A percentile compares a stretch with the other conserved stretches of the same genome.
These are phyloP conservation scores for Cotoneaster glaucophyllus DNA, from an alignment of 306 rosid species.

Conservation along the genomic window DNA sequence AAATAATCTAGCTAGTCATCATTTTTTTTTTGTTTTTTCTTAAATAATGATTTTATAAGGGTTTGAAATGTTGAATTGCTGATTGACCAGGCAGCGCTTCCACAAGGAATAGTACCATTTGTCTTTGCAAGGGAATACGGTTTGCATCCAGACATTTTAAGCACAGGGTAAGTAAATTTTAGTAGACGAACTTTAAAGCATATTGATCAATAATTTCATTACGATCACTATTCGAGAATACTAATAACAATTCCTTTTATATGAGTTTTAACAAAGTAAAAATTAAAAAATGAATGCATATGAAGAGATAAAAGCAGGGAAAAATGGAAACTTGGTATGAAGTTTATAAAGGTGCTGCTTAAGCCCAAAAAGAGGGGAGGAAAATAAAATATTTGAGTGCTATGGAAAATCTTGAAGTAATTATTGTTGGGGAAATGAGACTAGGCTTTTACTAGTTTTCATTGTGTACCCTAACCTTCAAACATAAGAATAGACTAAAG, in stretches of 20 bases:
- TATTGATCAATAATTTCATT: too few relatives aligned
- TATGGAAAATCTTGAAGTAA: not conserved
- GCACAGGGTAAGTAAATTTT: constrained; percentile 30
- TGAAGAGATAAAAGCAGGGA: too few relatives aligned
- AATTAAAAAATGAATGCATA: too few relatives aligned
- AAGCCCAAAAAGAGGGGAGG: not conserved
- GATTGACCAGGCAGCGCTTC: constrained; percentile 35
- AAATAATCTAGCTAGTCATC: not conserved
- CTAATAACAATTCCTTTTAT: too few relatives aligned
- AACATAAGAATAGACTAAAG: not conserved
- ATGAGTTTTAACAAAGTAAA: too few relatives aligned
- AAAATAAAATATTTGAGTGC: not conserved
- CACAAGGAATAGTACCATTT: constrained; percentile 45
- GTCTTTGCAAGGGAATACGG: constrained; percentile 45
- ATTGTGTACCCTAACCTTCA: not conserved
- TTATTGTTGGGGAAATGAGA: not conserved
- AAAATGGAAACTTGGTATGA: not conserved
- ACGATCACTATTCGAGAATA: too few relatives aligned
- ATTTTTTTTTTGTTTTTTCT: too few relatives aligned
- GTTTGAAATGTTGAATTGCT: not conserved
- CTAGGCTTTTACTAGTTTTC: not conserved
- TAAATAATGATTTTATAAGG: not conserved
- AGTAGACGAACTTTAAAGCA: not conserved
- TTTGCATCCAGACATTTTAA: constrained; percentile 37
- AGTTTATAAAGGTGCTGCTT: not conserved